A percentile compares a stretch with the other conserved stretches of the same genome.
phyloP scores from a whole-genome alignment of 768 basidiomycete genomes.

The Candolleomyces aberdarensis region DNA sequence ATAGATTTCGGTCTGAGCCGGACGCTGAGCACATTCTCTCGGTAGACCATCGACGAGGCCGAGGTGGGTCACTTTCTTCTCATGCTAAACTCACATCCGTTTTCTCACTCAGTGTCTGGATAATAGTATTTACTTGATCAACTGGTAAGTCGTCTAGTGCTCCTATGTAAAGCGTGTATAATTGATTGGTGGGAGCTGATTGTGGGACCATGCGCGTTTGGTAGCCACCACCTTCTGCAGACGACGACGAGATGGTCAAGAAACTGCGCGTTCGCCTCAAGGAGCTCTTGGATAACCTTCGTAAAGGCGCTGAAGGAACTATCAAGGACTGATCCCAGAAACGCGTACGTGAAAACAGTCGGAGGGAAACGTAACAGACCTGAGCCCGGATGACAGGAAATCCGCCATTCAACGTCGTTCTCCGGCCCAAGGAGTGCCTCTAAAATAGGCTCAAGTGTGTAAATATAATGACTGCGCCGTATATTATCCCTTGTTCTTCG shows the following conservation, averaged over 20 bases:
- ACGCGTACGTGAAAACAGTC: too few relatives aligned
- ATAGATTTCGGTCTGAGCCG: not conserved
- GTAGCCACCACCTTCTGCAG: slow-evolving; percentile 34
- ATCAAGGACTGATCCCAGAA: not conserved
- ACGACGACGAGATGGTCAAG: slow-evolving; percentile 36
- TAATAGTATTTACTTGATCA: slow-evolving; percentile 37
- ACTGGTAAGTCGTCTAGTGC: slow-evolving; percentile 20
- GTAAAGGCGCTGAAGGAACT: slow-evolving; percentile 33
- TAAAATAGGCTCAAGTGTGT: too few relatives aligned
- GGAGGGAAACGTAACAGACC: too few relatives aligned
- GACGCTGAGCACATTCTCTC: not conserved
- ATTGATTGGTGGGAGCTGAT: not conserved
- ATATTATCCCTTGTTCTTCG: too few relatives aligned
- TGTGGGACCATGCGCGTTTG: not conserved
- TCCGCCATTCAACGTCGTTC: too few relatives aligned
- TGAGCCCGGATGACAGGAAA: too few relatives aligned
- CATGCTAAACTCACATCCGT: not conserved
- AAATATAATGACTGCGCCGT: too few relatives aligned
- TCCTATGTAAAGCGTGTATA: not conserved
- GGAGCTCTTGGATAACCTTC: slow-evolving; percentile 30
- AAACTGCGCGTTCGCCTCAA: slow-evolving; percentile 32
- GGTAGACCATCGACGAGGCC: slow-evolving; percentile 27
- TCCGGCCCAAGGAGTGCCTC: too few relatives aligned
- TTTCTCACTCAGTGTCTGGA: not conserved
- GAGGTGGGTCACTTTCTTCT: slow-evolving; percentile 15